Base-by-base conservation (phyloP, 495 filamentous ascomycete genomes). In the Amorphotheca resinae region DNA sequence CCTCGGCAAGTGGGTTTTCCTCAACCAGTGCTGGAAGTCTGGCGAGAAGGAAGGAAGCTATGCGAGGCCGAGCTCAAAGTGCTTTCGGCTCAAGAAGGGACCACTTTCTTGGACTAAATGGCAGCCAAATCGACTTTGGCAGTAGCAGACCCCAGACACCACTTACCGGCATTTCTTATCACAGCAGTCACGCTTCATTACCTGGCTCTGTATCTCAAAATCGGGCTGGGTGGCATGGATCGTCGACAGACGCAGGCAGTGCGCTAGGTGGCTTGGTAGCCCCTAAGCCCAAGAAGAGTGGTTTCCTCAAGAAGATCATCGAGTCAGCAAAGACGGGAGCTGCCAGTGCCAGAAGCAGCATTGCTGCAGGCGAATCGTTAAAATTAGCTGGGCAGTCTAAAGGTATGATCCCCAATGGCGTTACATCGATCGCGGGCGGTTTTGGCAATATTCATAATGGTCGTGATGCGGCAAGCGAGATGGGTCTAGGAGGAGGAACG, bases 221-320 rank as follows among this genome's bases (percentile, higher is more conserved):
- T 14, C 68, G 68, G 44, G 58, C 60, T 12, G 68, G 57, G 3
- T 64, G 68, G 41, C 56, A 61, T 33, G 66, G 66, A 4, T 68
- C 70, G 23, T 58, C 65, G 6, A 67, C 70, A 34, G 73, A 74
- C 23, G 60, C 69, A 38, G 51, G 64, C 45, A 59, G 72, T 15
- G 64, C 74, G 0, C 70, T 96, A 14, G 84, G 87, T 23, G 87
- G 88, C 3, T 69, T 95, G 31, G 76, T 78, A n/a, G 74, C 84
- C 8, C 88, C 87, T 2, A 96, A 89, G 59, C 68, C 78, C 3
- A 95, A 89, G 60, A 96, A 91, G 63, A 78, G 77, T 31, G 89
- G 89, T 16, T 95, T 99, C 56, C 86, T 99, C 62, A 95, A 91
- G 63, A 93, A 93, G 52, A 87, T 99, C 39, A 73, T 96, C 26